Evolutionary conservation across 179 eudicot genomes (phyloP).

Genomic region (Corrigiola litoralis): DNA sequence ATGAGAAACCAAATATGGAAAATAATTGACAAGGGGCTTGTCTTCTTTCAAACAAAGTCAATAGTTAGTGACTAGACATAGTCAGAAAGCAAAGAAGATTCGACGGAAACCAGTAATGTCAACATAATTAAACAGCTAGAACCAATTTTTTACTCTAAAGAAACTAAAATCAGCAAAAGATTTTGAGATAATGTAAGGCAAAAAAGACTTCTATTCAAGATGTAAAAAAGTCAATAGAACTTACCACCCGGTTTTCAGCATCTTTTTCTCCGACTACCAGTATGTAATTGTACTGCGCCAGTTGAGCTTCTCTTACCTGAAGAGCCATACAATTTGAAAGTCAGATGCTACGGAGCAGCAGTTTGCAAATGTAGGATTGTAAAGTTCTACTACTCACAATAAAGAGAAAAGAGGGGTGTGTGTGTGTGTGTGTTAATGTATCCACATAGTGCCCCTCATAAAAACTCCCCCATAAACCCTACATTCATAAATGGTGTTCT

Average conservation of each 20-base stretch:
- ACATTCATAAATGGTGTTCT: too few relatives aligned
- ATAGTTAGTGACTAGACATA: too few relatives aligned
- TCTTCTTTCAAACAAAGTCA: too few relatives aligned
- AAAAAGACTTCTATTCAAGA: neutral
- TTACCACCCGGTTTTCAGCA: constrained; percentile 56
- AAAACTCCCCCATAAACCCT: too few relatives aligned
- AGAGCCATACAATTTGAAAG: constrained; percentile 2
- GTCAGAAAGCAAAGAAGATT: neutral
- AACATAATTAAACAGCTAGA: neutral
- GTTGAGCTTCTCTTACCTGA: constrained; percentile 91
- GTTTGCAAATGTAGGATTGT: neutral
- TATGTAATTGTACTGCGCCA: constrained; percentile 85
- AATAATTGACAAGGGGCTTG: neutral
- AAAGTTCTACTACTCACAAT: too few relatives aligned
- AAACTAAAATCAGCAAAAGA: neutral
- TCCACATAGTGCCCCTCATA: too few relatives aligned
- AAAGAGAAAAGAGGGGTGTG: too few relatives aligned
- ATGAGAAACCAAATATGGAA: neutral
- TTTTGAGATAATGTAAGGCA: neutral
- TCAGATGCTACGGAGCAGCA: constrained; percentile 7
- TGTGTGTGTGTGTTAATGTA: too few relatives aligned
- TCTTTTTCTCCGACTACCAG: constrained; percentile 94
- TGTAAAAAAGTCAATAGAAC: neutral
- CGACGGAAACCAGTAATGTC: neutral
- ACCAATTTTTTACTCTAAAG: neutral